These are phyloP conservation scores for Penicillium sp. DNA, from an alignment of 2,329 filamentous ascomycete genomes.

Conservation along the genomic window DNA sequence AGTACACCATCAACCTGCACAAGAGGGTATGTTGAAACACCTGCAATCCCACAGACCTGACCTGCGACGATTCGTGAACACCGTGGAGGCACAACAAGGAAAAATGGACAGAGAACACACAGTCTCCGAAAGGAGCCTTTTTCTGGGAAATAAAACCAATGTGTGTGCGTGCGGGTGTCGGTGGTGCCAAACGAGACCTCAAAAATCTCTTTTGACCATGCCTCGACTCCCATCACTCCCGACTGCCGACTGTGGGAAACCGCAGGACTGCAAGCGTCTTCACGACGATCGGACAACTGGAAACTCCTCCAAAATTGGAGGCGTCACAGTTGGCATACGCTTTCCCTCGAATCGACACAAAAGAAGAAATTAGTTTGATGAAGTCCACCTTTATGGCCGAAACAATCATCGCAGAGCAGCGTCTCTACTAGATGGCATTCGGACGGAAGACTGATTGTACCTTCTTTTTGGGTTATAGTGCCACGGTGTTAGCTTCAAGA, in stretches of 20 bases:
- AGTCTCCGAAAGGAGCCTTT: conserved; percentile 26
- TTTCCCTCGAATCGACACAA: conserved; percentile 20
- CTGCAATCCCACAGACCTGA: conserved; percentile 17
- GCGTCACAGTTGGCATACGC: conserved; percentile 10
- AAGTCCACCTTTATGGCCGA: conserved; percentile 66
- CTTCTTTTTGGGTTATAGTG: conserved; percentile 65
- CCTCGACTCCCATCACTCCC: conserved; percentile 6
- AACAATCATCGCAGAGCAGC: conserved; percentile 34
- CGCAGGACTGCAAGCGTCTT: conserved; percentile 13
- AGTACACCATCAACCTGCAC: conserved; percentile 99
- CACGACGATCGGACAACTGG: conserved; percentile 11
- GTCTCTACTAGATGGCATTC: conserved; percentile 48
- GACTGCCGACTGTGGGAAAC: conserved; percentile 14
- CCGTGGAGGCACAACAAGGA: conserved; percentile 26
- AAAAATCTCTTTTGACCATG: conserved; percentile 12
- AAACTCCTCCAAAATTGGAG: conserved; percentile 6
- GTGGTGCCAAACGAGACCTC: conserved; percentile 5
- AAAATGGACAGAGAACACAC: conserved; percentile 40
- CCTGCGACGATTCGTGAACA: conserved; percentile 29
- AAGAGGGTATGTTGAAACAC: conserved; percentile 80
- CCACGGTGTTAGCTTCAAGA: conserved; percentile 99
- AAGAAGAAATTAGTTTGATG: conserved; percentile 67
- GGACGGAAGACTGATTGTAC: conserved; percentile 71
- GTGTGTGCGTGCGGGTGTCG: conserved; percentile 21
- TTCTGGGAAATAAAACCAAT: conserved; percentile 13